These are phyloP conservation scores for Bimuria novae-zelandiae DNA, from an alignment of 2,329 filamentous ascomycete genomes.

Conservation along the genomic window DNA sequence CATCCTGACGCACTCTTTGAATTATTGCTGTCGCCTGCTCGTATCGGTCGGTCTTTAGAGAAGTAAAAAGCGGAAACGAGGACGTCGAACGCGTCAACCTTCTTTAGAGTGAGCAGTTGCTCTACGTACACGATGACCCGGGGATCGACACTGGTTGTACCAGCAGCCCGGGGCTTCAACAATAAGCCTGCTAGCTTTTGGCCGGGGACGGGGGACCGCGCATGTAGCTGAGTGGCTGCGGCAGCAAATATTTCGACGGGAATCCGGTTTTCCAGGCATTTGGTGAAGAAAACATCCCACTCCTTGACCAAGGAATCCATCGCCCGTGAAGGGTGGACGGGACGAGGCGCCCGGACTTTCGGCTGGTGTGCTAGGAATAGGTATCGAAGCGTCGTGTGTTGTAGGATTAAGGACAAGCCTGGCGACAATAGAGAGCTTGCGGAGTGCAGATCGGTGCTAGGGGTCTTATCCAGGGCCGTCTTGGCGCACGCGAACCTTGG, in stretches of 20 bases:
- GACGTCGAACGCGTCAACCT: constrained; percentile 43
- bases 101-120: constrained; percentile 37
- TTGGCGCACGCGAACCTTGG: not conserved
- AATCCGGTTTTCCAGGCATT: constrained; percentile 41
- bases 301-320: constrained; percentile 43
- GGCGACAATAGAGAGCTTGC: constrained; percentile 13
- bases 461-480: not conserved
- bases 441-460: constrained; percentile 16
- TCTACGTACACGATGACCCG: constrained; percentile 42
- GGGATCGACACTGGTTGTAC: constrained; percentile 38
- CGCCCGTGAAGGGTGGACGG: constrained; percentile 26
- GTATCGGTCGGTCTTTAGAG: constrained; percentile 41
- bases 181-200: constrained; percentile 42
- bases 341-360: constrained; percentile 18
- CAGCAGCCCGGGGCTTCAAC: constrained; percentile 36
- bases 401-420: constrained; percentile 18
- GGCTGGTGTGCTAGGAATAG: constrained; percentile 20
- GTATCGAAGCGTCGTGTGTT: constrained; percentile 26
- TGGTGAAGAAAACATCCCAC: constrained; percentile 42
- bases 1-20: constrained; percentile 29
- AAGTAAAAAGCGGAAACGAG: constrained; percentile 38
- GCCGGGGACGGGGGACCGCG: constrained; percentile 41
- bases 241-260: constrained; percentile 39
- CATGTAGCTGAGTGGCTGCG: constrained; percentile 38
- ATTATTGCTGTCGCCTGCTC: constrained; percentile 22